Evolutionary conservation across 2,329 filamentous ascomycete species (phyloP).

Genomic region (Colletotrichum spinosum): DNA sequence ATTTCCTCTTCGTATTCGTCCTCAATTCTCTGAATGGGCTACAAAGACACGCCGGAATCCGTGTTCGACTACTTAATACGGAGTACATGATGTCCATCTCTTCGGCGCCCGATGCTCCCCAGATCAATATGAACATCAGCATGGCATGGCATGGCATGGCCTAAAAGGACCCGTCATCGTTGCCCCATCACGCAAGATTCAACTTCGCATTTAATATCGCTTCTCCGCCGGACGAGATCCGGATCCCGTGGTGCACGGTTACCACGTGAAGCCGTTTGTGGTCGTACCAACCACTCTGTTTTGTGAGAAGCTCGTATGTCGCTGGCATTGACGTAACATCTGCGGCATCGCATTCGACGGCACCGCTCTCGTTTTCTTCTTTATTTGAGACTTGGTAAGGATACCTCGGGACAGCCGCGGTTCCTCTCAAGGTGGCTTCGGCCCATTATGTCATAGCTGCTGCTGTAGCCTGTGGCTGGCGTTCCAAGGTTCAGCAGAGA

Average conservation of each 20-base stretch:
- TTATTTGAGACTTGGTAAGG: too few species aligned
- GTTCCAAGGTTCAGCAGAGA: constrained; percentile 11
- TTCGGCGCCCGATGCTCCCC: constrained; percentile 22
- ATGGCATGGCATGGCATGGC: too few species aligned
- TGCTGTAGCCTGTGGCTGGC: constrained; percentile 2
- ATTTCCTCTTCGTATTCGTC: constrained; percentile 31
- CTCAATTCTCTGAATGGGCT: constrained; percentile 10
- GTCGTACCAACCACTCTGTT: too few species aligned
- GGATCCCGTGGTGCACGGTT: background rate
- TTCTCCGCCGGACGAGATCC: constrained; percentile 16
- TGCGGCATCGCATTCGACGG: too few species aligned
- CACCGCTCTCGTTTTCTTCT: background rate
- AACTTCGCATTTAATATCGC: background rate
- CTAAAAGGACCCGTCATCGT: constrained; percentile 11
- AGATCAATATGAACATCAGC: background rate
- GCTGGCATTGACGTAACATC: too few species aligned
- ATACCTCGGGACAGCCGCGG: too few species aligned
- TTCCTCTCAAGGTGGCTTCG: constrained; percentile 2
- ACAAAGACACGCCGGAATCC: constrained; percentile 20
- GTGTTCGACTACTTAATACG: background rate
- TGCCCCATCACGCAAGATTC: constrained; percentile 14
- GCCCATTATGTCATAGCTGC: constrained; percentile 30
- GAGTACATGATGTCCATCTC: constrained; percentile 14
- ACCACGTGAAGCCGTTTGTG: too few species aligned
- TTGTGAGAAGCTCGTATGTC: too few species aligned